Evolutionary conservation across 148 eudicot species (phyloP), one percentile per base, ranked within the genome.

Genomic region (Beta vulgaris): DNA sequence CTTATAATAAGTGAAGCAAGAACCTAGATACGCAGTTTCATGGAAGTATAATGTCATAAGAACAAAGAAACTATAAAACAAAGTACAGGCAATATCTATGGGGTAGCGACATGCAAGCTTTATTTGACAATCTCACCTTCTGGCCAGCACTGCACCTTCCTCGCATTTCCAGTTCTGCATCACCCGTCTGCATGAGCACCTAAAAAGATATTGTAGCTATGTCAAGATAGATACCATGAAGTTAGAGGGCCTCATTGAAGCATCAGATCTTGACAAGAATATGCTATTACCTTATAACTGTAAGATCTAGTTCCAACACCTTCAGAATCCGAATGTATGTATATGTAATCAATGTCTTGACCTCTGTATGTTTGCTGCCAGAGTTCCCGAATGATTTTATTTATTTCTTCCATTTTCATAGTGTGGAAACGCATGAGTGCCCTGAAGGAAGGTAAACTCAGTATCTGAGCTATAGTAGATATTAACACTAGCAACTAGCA

Each of bases 311-410:
- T 95, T 71, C 99, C 99, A 77, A 86, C 88, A 73, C 92, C 94
- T 77, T 90, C 97, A 55, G 99, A 88, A 86, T 95, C 97, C 69
- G 99, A 95, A 85, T 95, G 96, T 81, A 95, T 95, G 75, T 89
- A 82, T 65, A 95, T 92, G 74, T 89, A 92, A 88, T 95, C 99
- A 68, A 95, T 95, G 78, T 95, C 99, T 83, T 95, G 99, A 53
- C 99, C 99, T 85, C 99, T 87, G 85, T 95, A 95, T n/a, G 99
- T 95, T 81, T 95, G 99, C 85, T 95, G 99, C 99, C 99, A 95
- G 71, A 95, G 85, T 84, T 95, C 99, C 82, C 96, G 82, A 48
- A 95, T 95, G 49, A 95, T 95, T 81, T 89, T 95, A 76, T 95
- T 95, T 71, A 95, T 95, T 81, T 95, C 99, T 79, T 95, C 99